Evolutionary conservation across 129 eudicot species (phyloP), one percentile per base, ranked within the genome.

Genomic region (Centaurea solstitialis): DNA sequence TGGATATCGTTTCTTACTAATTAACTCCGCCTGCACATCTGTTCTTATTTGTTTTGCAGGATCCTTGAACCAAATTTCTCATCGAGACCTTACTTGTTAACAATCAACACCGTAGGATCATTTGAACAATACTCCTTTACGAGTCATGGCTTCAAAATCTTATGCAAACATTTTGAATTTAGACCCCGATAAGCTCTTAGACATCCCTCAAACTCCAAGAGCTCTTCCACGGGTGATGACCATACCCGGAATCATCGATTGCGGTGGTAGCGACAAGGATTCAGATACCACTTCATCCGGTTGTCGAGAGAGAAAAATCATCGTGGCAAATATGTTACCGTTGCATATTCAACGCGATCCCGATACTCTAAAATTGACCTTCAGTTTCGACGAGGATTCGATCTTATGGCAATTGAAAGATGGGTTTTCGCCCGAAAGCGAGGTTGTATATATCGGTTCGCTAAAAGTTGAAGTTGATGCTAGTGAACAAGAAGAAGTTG

Each of bases 281-380:
- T 81, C 86, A 22, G 93, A 88, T 82, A 81, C 80, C 73, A 65
- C 79, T 20, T 82, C 92, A 78, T 81, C 93, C 23, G 67, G 79
- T 80, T 65, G 82, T 20, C 85, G 76, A 20, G 92, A 90, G 78
- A 79, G 93, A 64, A 91, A 89, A 85, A 90, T 94, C 61, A 78
- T 94, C 15, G 98, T 94, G 61, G 93, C 97, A 37, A 91, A 94
- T 64, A 91, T 91, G 98, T 73, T 94, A 61, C 98, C 98, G 21
- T 82, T 94, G 70, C 87, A 88, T 67, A 89, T 90, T 35, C 90
- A 80, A 33, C 90, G 80, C 68, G 97, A 91, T 37, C 57, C 81
- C 5, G 91, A 85, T 69, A 87, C 92, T 77, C 82, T 83, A 17
- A 88, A 89, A 72, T 86, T 95, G 97, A 75, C 82, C 82, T 94